phyloP scores from a whole-genome alignment of 495 filamentous ascomycete genomes.

The Darksidea phi region DNA sequence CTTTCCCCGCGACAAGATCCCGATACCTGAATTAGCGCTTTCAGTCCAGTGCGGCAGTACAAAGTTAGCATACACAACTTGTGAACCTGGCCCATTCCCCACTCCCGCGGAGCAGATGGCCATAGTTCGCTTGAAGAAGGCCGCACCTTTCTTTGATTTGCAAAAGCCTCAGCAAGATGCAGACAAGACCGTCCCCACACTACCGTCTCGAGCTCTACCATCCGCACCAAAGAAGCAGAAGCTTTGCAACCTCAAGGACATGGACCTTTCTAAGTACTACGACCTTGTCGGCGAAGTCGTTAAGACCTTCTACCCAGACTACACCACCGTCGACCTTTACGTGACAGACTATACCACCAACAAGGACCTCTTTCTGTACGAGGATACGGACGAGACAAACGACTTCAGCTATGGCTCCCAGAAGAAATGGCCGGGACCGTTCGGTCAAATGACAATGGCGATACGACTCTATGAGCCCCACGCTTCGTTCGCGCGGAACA shows the following conservation, averaged over 20 bases:
- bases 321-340: conserved; percentile 62
- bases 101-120: neutral
- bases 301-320: conserved; percentile 52
- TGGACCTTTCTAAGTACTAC: conserved; percentile 56
- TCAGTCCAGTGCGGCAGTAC: neutral
- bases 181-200: no score
- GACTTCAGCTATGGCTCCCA: conserved; percentile 21
- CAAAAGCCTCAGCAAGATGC: neutral
- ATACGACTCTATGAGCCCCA: conserved; percentile 73
- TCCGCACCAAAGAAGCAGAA: conserved; percentile 54
- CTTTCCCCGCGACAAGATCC: conserved; percentile 1
- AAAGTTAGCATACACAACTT: neutral
- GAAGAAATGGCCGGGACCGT: conserved; percentile 68
- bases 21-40: neutral
- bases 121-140: neutral
- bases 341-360: conserved; percentile 86
- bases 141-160: neutral
- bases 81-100: neutral
- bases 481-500: conserved; percentile 52
- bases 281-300: conserved; percentile 78
- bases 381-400: conserved; percentile 31
- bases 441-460: conserved; percentile 69
- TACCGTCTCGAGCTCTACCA: no score
- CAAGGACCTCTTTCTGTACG: conserved; percentile 56
- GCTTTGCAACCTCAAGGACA: conserved; percentile 58